A percentile compares a stretch with the other conserved stretches of the same genome.
These are phyloP conservation scores for Chaetomium tenue DNA, from an alignment of 495 filamentous ascomycete species.

Conservation along the genomic window DNA sequence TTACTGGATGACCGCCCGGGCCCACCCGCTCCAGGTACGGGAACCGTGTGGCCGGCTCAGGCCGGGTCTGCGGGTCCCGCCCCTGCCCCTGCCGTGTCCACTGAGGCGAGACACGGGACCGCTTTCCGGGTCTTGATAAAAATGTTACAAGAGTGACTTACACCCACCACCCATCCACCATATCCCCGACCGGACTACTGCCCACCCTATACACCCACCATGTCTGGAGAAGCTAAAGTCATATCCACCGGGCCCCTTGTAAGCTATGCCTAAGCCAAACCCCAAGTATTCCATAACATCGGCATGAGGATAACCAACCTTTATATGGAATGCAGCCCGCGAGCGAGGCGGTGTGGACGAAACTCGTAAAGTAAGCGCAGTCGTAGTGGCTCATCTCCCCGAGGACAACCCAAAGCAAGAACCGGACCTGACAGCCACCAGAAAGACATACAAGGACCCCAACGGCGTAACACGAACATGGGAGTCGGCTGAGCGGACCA, in stretches of 20 bases:
- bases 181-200: background rate
- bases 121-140: background rate
- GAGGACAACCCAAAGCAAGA: background rate
- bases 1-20: constrained; percentile 1
- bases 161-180: background rate
- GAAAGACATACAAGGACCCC: constrained; percentile 72
- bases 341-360: constrained; percentile 71
- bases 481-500: constrained; percentile 78
- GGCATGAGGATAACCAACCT: background rate
- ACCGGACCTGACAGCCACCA: constrained; percentile 32
- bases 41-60: background rate
- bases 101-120: background rate
- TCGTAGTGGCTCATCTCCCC: background rate
- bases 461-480: constrained; percentile 67
- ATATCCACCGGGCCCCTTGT: constrained; percentile 38
- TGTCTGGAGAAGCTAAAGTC: constrained; percentile 26
- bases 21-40: constrained; percentile 13
- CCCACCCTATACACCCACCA: constrained; percentile 2
- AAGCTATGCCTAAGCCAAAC: constrained; percentile 12
- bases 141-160: constrained; percentile 7
- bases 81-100: constrained; percentile 10
- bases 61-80: background rate
- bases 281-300: background rate
- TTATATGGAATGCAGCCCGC: constrained; percentile 32
- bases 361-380: constrained; percentile 41